Conservation (phyloP, 179 eudicot genomes). For the Spinacia oleracea region DNA sequence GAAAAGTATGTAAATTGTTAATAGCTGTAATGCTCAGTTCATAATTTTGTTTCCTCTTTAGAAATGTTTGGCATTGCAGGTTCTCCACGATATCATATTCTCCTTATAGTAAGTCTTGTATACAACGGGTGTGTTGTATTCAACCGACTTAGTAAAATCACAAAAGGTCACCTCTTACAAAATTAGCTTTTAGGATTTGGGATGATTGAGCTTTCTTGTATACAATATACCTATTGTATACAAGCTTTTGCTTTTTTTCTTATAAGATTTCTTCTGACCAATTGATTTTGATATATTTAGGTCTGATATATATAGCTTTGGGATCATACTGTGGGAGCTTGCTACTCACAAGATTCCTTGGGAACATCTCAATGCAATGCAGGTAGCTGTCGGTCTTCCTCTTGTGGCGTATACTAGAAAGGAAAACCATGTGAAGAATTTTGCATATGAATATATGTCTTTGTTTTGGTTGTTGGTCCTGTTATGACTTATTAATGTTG, state of each 20-base stretch:
- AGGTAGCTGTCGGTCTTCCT: conserved; percentile 50
- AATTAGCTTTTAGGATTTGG: neutral
- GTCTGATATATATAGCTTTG: conserved; percentile 94
- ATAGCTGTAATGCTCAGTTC: conserved; percentile 15
- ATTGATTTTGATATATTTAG: conserved; percentile 34
- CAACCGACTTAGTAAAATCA: neutral
- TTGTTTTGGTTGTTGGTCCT: neutral
- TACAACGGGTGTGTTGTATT: too few species aligned
- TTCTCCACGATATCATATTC: too few species aligned
- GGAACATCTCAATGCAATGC: conserved; percentile 96
- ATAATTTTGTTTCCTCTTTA: conserved; percentile 1
- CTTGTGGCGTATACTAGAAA: neutral
- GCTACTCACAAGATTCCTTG: conserved; percentile 91
- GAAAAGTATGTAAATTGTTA: conserved; percentile 42
- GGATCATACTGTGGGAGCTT: conserved; percentile 95
- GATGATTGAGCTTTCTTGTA: neutral
- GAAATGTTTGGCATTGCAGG: neutral
- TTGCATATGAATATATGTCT: neutral
- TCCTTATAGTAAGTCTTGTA: neutral
- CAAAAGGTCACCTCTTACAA: neutral
- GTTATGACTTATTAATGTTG: neutral
- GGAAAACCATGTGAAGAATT: neutral
- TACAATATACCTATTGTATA: neutral
- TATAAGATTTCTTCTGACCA: neutral
- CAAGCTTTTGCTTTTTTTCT: neutral